Evolutionary conservation across 192 early-diverging fungal species (phyloP).

Genomic region (Coemansia sp.): DNA sequence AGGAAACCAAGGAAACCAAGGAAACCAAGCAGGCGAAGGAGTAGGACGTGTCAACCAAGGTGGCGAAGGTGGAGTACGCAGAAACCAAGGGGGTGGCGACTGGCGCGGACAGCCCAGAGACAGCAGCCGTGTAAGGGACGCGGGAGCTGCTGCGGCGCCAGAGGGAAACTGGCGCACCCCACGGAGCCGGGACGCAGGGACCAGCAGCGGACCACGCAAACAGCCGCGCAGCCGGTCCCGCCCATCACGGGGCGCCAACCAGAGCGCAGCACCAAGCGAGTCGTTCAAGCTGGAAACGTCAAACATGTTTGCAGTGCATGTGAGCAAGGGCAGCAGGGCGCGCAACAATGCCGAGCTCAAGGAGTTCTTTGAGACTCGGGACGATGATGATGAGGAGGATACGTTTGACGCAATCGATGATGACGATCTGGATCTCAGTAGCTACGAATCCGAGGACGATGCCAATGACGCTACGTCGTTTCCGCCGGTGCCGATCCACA

Average conservation of each 20-base stretch:
- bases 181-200: background rate
- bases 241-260: background rate
- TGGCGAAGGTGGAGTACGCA: too few relatives aligned
- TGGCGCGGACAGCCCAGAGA: too few relatives aligned
- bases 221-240: conserved; percentile 38
- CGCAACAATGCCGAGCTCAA: conserved; percentile 41
- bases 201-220: background rate
- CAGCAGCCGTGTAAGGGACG: background rate
- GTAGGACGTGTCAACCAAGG: too few relatives aligned
- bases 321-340: conserved; percentile 43
- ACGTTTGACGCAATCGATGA: conserved; percentile 45
- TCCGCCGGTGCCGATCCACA: conserved; percentile 54
- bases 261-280: background rate
- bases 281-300: conserved; percentile 35
- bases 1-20: too few relatives aligned
- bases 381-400: conserved; percentile 37
- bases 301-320: conserved; percentile 45
- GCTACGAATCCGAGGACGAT: conserved; percentile 53
- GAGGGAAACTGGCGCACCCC: background rate
- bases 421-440: conserved; percentile 39
- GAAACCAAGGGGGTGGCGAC: too few relatives aligned
- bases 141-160: background rate
- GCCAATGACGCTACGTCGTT: conserved; percentile 39
- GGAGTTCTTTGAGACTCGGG: conserved; percentile 45
- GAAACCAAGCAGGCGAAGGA: too few relatives aligned